Conservation (phyloP, 2,329 filamentous ascomycete genomes). For the Cladorrhinum sp. region DNA sequence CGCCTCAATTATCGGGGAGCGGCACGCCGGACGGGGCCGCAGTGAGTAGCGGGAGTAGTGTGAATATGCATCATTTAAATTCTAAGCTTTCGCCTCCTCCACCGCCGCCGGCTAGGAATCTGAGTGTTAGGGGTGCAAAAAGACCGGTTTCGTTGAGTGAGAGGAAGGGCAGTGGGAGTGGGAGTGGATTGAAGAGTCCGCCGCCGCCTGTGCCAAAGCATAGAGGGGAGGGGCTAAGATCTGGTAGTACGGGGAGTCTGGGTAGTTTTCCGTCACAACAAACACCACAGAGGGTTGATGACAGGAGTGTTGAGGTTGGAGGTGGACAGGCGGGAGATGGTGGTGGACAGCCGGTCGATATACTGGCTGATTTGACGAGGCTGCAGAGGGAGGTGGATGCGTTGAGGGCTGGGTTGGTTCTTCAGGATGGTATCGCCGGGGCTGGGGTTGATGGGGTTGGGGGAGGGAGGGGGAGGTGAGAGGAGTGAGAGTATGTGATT, state of each 20-base stretch:
- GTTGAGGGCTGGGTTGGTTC: slow-evolving; percentile 39
- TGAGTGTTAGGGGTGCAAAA: slow-evolving; percentile 35
- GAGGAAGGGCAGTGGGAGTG: slow-evolving; percentile 30
- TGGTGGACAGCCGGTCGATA: slow-evolving; percentile 48
- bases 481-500: neutral
- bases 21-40: neutral
- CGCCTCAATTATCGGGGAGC: neutral
- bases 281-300: neutral
- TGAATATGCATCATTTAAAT: slow-evolving; percentile 1
- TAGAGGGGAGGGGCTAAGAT: slow-evolving; percentile 22
- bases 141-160: slow-evolving; percentile 37
- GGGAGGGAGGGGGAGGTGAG: neutral
- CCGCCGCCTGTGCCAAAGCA: slow-evolving; percentile 3
- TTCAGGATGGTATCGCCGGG: slow-evolving; percentile 28
- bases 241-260: slow-evolving; percentile 20
- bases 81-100: slow-evolving; percentile 36
- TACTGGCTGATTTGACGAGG: slow-evolving; percentile 68
- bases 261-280: neutral
- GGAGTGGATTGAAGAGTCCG: slow-evolving; percentile 17
- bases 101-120: slow-evolving; percentile 34
- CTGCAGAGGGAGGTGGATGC: slow-evolving; percentile 76
- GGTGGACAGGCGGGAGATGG: slow-evolving; percentile 24
- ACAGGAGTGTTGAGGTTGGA: neutral
- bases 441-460: neutral
- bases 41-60: neutral